Evolutionary conservation across 108 stramenopile species (phyloP).

Genomic region (Nitzschia sp.): DNA sequence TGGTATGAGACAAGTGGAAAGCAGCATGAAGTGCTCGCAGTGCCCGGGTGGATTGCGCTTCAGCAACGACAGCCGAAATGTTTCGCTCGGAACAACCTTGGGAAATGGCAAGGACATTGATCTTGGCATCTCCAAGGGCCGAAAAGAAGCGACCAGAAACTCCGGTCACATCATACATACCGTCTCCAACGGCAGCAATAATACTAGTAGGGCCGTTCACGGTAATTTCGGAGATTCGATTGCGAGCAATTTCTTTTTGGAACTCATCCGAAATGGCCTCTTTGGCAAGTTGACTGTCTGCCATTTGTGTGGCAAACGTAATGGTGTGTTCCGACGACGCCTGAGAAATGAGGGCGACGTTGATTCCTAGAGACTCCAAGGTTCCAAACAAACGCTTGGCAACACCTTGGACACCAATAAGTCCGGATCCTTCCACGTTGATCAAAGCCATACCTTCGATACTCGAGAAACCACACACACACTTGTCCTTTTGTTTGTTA

Average conservation of each 20-base stretch:
- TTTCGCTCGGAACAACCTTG: conserved; percentile 83
- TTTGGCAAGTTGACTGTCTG: conserved; percentile 57
- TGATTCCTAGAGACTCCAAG: conserved; percentile 62
- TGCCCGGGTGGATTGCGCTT: conserved; percentile 68
- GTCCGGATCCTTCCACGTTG: conserved; percentile 86
- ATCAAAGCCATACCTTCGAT: conserved; percentile 86
- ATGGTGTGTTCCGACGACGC: conserved; percentile 86
- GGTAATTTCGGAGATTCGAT: conserved; percentile 56
- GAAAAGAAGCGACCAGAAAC: conserved; percentile 84
- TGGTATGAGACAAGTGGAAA: conserved; percentile 71
- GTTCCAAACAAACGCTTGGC: conserved; percentile 74
- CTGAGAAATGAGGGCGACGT: conserved; percentile 86
- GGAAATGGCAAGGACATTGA: conserved; percentile 84
- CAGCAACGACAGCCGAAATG: conserved; percentile 76
- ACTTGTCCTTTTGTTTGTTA: conserved; percentile 46
- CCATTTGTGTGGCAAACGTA: conserved; percentile 66
- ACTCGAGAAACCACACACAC: conserved; percentile 81
- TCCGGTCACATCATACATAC: conserved; percentile 71
- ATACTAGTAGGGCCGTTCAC: conserved; percentile 71
- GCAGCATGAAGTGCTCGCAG: conserved; percentile 85
- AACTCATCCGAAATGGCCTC: conserved; percentile 76
- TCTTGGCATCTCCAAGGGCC: conserved; percentile 79
- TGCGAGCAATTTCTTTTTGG: conserved; percentile 55
- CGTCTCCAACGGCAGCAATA: conserved; percentile 90
- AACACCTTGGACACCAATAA: conserved; percentile 84